Conservation (phyloP, 2,329 filamentous ascomycete species). For the Clarireedia hainanense region DNA sequence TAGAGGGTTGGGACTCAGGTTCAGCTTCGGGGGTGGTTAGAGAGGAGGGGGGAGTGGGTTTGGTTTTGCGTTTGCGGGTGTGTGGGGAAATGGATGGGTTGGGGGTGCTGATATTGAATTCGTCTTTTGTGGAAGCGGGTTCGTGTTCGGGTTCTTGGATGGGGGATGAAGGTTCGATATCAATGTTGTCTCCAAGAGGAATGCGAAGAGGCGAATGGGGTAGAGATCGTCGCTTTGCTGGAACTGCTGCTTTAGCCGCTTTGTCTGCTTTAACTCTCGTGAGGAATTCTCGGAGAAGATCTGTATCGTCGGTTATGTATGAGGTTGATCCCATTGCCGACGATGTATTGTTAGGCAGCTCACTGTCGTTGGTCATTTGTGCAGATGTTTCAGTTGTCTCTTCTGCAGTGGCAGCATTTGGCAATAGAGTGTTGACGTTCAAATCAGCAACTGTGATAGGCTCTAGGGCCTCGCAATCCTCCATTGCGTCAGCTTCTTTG, state of each 20-base stretch:
- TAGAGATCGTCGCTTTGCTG: constrained; percentile 24
- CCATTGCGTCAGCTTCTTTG: constrained; percentile 2
- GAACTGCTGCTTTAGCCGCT: constrained; percentile 26
- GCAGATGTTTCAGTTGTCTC: constrained; percentile 8
- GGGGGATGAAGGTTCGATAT: constrained; percentile 17
- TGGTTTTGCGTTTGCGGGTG: constrained; percentile 17
- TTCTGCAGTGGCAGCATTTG: not conserved
- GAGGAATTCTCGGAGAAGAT: constrained; percentile 31
- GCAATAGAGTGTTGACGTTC: not conserved
- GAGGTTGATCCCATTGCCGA: not conserved
- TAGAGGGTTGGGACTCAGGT: constrained; percentile 10
- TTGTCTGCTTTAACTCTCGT: constrained; percentile 31
- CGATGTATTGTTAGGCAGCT: constrained; percentile 12
- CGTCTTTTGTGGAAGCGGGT: constrained; percentile 8
- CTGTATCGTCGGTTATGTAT: constrained; percentile 29
- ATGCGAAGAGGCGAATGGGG: constrained; percentile 28
- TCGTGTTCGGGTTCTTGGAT: constrained; percentile 10
- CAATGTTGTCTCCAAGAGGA: constrained; percentile 18
- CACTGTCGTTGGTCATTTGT: constrained; percentile 10
- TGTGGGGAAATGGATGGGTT: constrained; percentile 7
- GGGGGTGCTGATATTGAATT: constrained; percentile 20
- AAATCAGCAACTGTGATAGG: constrained; percentile 8
- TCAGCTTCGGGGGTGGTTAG: constrained; percentile 14
- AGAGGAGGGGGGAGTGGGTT: constrained; percentile 8
- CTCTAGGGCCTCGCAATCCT: constrained; percentile 13